Percentiles rank a stretch among this genome's conserved stretches.
phyloP scores from a whole-genome alignment of 2,329 filamentous ascomycete genomes.

The Ceratocystis papillata region DNA sequence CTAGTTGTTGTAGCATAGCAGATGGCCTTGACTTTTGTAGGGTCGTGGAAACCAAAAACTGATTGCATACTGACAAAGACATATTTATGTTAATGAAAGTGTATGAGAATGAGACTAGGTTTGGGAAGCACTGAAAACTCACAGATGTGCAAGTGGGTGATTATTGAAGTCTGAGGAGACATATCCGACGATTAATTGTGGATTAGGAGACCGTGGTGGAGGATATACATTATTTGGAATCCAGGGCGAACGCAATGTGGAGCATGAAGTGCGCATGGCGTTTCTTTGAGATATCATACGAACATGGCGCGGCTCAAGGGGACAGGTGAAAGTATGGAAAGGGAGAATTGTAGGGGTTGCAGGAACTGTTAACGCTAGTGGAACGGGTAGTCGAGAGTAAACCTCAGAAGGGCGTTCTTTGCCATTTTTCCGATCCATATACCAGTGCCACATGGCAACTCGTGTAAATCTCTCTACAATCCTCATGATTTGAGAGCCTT shows the following conservation, averaged over 20 bases:
- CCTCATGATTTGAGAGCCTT: conserved; percentile 74
- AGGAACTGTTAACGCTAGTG: conserved; percentile 62
- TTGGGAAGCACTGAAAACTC: conserved; percentile 29
- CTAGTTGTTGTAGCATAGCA: conserved; percentile 93
- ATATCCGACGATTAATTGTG: conserved; percentile 84
- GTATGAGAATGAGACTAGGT: not conserved
- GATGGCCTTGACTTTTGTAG: conserved; percentile 63
- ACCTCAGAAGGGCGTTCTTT: conserved; percentile 45
- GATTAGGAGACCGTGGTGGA: conserved; percentile 72
- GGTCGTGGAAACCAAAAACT: conserved; percentile 84
- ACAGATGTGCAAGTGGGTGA: conserved; percentile 84
- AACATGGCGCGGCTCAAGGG: conserved; percentile 81
- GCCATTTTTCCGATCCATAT: conserved; percentile 62
- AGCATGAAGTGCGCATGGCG: conserved; percentile 81
- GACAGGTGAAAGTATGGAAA: conserved; percentile 96
- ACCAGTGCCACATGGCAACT: conserved; percentile 72
- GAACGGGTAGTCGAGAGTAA: conserved; percentile 66
- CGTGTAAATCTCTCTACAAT: conserved; percentile 77
- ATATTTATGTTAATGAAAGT: not conserved
- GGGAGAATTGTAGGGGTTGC: conserved; percentile 88
- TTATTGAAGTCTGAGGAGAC: conserved; percentile 99
- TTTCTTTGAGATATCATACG: conserved; percentile 92
- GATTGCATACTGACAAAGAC: conserved; percentile 66
- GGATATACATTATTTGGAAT: conserved; percentile 67
- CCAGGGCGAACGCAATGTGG: conserved; percentile 79